Evolutionary conservation across 2,329 filamentous ascomycete species (phyloP), one percentile per base, ranked within the genome.

Genomic region (Phialophora expanda): DNA sequence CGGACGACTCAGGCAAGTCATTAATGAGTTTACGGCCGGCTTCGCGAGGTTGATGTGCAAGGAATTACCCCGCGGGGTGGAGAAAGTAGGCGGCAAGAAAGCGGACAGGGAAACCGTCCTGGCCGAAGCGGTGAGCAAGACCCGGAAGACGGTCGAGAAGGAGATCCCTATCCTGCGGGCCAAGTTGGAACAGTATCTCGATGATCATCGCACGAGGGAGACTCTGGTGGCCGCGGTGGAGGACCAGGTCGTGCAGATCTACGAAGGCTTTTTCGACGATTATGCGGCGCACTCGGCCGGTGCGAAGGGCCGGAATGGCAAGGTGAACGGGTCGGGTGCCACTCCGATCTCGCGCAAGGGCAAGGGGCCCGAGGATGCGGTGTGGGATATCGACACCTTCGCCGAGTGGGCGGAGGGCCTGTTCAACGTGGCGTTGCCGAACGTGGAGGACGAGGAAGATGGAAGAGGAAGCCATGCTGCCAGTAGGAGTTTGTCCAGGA

Each of bases 371-470:
- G 86, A 87, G 71, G 84, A 87, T 73, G 86, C 85, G 44, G 81
- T 89, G 4, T 89, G 87, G 87, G 86, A 89, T 74, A 81, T 85
- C 6, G 86, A 89, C 69, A 84, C 85, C 5, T 90, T 90, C 75
- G 82, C 79, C 1, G 86, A 88, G 71, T 89, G 87, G 82, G 85
- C 85, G 67, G 84, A 83, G 64, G 79, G 80, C 44, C 79, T 87
- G 1, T 90, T 90, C 75, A 78, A 79, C 55, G 73, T 77, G 7
- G 74, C 74, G 24, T 67, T 78, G 30, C 75, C 73, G 20, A 72
- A 74, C 68, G 65, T 59, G 8, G 71, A 70, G 26, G 71, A 70
- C 46, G 70, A 73, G 22, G 75, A 75, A 17, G 59, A 55, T 12
- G 59, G 34, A 7, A 32, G 48, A 9, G 26, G 28, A 34, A 75